Base-by-base conservation (phyloP, 148 eudicot species). In the Heliamphora exappendiculata region DNA sequence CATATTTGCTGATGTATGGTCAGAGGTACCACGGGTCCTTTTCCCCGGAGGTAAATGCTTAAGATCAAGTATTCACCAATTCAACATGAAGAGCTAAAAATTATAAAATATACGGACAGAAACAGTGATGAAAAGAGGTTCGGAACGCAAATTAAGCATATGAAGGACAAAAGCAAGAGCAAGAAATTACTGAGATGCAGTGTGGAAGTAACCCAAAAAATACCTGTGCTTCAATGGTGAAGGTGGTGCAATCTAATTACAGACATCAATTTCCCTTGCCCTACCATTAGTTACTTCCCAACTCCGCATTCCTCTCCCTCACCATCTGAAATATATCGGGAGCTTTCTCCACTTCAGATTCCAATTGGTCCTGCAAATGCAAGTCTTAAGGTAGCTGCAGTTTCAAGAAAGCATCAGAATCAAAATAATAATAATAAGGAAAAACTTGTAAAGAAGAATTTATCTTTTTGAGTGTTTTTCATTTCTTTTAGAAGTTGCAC, bases 1-100 rank as follows among this genome's bases (percentile, higher is more conserved):
- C 94, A 88, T 83, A 72, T 31, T 73, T 69, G 16, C 67, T 64
- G 50, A 67, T 34, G 22, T 63, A 58, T 31, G 54, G 45, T 67
- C 74, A 47, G 62, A 67, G 51, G 36, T 41, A 51, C 9, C 12
- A 4, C 1, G 34, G 36, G 60, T 36, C 37, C 53, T 74, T 74
- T 69, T 66, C 31, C 72, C 31, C 62, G 51, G 75, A 49, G 44
- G 57, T 41, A 16, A 59, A 31, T 41, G 49, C 36, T 64, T 78
- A 75, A 57, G 29, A 70, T 36, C 57, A 74, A 44, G 59, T 65
- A 51, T 34, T 51, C 39, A 22, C 82, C 69, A 3, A 19, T 20
- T 33, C 36, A 41, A 12, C 29, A 45, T 0, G 10, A 53, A 50
- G 50, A 76, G 47, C 59, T 50, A 34, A 76, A n/a, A 76, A 62